A percentile compares a stretch with the other conserved stretches of the same genome.
phyloP scores from a whole-genome alignment of 371 early-diverging fungal genomes.

The Sporodiniella umbellata region DNA sequence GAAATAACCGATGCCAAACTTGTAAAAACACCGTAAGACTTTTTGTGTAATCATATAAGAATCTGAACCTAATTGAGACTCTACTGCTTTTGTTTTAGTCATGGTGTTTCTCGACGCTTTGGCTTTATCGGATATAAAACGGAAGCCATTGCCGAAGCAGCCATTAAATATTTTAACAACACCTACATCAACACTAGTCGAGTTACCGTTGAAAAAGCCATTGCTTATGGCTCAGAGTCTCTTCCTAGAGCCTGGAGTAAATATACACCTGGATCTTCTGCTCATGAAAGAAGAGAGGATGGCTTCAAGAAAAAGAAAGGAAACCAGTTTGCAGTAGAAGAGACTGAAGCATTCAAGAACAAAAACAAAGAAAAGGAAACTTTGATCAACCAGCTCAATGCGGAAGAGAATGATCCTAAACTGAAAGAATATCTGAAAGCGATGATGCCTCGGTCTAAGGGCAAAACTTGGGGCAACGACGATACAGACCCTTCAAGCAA shows the following conservation, averaged over 20 bases:
- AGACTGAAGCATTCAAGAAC: constrained; percentile 37
- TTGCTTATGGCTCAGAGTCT: constrained; percentile 70
- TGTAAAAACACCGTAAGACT: constrained; percentile 69
- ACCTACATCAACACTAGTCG: constrained; percentile 89
- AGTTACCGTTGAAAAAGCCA: constrained; percentile 85
- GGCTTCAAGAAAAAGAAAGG: constrained; percentile 22
- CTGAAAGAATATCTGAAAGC: constrained; percentile 89
- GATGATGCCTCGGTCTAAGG: constrained; percentile 73
- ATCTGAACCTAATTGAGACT: no score
- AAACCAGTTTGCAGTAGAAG: constrained; percentile 40
- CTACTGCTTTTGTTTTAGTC: background rate
- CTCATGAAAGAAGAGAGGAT: constrained; percentile 43
- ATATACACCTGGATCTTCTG: constrained; percentile 77
- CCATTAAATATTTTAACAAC: constrained; percentile 81
- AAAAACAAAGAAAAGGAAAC: constrained; percentile 37
- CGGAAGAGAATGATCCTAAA: constrained; percentile 68
- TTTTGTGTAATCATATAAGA: background rate
- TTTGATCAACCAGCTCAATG: constrained; percentile 56
- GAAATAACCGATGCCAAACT: constrained; percentile 92
- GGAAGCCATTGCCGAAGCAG: constrained; percentile 80
- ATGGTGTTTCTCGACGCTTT: constrained; percentile 82
- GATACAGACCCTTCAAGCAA: constrained; percentile 50
- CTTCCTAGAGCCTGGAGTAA: constrained; percentile 92
- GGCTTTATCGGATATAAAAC: constrained; percentile 91
- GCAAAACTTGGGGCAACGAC: constrained; percentile 93